phyloP scores from a whole-genome alignment of 495 filamentous ascomycete species.

The Neurospora tetraspora region DNA sequence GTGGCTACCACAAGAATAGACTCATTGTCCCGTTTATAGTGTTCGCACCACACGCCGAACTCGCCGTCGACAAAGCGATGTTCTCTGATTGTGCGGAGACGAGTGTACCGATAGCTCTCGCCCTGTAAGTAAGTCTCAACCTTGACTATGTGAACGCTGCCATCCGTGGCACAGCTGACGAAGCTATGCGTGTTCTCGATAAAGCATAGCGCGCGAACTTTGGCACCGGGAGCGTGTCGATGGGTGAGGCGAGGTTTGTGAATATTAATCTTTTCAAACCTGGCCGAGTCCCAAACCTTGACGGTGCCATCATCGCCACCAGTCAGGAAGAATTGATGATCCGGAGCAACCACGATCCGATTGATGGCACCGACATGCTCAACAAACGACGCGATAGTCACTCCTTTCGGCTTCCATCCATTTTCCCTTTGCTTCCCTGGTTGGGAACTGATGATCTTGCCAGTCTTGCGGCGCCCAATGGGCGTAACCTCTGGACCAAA shows the following conservation, averaged over 20 bases:
- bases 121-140: slow-evolving; percentile 60
- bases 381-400: slow-evolving; percentile 73
- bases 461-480: slow-evolving; percentile 49
- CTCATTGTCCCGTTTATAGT: slow-evolving; percentile 70
- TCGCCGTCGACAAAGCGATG: slow-evolving; percentile 68
- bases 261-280: slow-evolving; percentile 80
- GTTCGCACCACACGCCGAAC: slow-evolving; percentile 83
- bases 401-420: slow-evolving; percentile 79
- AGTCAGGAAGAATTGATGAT: slow-evolving; percentile 92
- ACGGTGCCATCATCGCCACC: slow-evolving; percentile 87
- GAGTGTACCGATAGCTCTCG: slow-evolving; percentile 61
- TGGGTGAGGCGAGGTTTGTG: slow-evolving; percentile 84
- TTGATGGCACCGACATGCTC: slow-evolving; percentile 81
- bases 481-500: slow-evolving; percentile 78
- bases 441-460: slow-evolving; percentile 34
- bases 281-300: slow-evolving; percentile 85
- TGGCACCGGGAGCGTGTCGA: slow-evolving; percentile 56
- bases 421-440: slow-evolving; percentile 30
- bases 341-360: slow-evolving; percentile 71
- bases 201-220: slow-evolving; percentile 74
- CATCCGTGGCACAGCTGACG: slow-evolving; percentile 80
- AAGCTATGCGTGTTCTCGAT: slow-evolving; percentile 93
- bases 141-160: slow-evolving; percentile 79
- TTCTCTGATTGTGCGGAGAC: slow-evolving; percentile 62
- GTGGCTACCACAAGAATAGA: slow-evolving; percentile 82